Evolutionary conservation across 2,329 filamentous ascomycete species (phyloP), one percentile per base, ranked within the genome.

Genomic region (Onygena corvina): DNA sequence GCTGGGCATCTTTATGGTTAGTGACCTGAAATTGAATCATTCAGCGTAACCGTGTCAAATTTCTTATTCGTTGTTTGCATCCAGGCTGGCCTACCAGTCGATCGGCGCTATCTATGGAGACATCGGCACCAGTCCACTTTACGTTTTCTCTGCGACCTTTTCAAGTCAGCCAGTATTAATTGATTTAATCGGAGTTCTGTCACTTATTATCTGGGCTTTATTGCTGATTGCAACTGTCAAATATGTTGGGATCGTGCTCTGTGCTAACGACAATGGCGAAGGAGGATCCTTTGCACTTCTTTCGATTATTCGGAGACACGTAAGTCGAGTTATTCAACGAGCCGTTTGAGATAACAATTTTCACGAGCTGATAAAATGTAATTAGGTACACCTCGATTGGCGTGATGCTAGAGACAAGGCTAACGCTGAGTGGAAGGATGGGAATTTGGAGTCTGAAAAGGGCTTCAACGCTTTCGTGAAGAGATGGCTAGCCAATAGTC

Each of bases 21-120:
- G 51, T 53, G 34, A 14, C 31, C 14, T 30, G 11, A 14, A n/a
- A 30, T 14, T 14, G 7, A 11, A 44, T 27, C 6, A 23, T 36
- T 8, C 8, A 18, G 27, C 27, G 38, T 42, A 21, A 46, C 34
- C 1, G 14, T 16, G 12, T 20, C 30, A 14, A 11, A 16, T 48
- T 35, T 29, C 21, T 25, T n/a, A 9, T 20, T 8, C 25, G 21
- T 27, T 45, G 20, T 48, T 23, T 29, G 20, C 6, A 31, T 46
- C 6, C 38, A 62, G 69, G 64, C 67, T 76, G 11, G 71, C 75
- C 5, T 79, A 77, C 57, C 74, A 77, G 55, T 74, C 71, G 1
- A 70, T 72, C 27, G 76, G 76, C 29, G 74, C 77, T 50, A 77
- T 78, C 47, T 78, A 78, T 52, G 75, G 75, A n/a, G 75, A 79